phyloP scores from a whole-genome alignment of 768 basidiomycete species.

The Calocybe cyanea region DNA sequence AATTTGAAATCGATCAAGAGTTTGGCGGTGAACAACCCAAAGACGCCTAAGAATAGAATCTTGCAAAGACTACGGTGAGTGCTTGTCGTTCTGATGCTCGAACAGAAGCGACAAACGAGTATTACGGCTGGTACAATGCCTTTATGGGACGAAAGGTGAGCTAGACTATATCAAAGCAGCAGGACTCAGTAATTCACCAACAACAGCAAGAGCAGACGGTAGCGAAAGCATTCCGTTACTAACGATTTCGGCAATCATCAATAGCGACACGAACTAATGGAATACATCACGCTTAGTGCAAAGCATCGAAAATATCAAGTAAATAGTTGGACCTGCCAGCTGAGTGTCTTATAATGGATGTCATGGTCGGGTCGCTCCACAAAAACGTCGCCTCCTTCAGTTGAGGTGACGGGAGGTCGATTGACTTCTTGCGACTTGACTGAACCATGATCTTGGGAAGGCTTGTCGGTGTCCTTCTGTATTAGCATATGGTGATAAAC shows the following conservation, averaged over 20 bases:
- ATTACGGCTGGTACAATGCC: slow-evolving; percentile 50
- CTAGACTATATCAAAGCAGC: not conserved
- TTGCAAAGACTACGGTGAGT: not conserved
- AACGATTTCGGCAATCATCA: slow-evolving; percentile 58
- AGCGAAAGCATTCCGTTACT: slow-evolving; percentile 55
- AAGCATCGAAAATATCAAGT: too few species aligned
- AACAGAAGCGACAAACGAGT: slow-evolving; percentile 16
- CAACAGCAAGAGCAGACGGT: slow-evolving; percentile 47
- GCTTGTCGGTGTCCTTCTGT: too few species aligned
- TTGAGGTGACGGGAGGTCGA: too few species aligned
- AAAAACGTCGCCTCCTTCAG: slow-evolving; percentile 35
- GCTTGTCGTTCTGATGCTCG: too few species aligned
- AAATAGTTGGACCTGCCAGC: slow-evolving; percentile 37
- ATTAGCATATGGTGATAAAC: too few species aligned
- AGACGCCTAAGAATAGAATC: slow-evolving; percentile 49
- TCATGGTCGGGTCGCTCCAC: slow-evolving; percentile 39
- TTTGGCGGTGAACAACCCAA: slow-evolving; percentile 49
- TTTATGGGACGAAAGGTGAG: slow-evolving; percentile 12
- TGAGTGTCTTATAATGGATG: slow-evolving; percentile 50
- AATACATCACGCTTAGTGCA: not conserved
- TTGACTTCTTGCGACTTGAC: too few species aligned
- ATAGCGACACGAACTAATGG: slow-evolving; percentile 39
- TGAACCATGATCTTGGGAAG: too few species aligned
- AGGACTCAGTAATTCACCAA: slow-evolving; percentile 29
- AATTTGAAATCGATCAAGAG: slow-evolving; percentile 54